Base-by-base conservation (phyloP, 306 rosid genomes). In the Trichosanthes cucumerina region DNA sequence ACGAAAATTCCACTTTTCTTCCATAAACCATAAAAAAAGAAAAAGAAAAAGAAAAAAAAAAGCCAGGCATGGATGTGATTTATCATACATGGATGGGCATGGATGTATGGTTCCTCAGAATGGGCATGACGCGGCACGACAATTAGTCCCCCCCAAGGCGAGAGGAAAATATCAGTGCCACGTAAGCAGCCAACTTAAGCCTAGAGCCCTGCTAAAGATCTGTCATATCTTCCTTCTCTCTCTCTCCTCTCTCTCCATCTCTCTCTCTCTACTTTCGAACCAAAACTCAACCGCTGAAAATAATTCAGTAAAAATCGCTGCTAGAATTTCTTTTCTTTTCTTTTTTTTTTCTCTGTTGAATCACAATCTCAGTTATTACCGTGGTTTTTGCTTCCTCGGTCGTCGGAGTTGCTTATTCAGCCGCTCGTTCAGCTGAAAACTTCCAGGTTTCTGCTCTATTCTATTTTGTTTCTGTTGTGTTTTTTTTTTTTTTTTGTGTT, bases 101-200 rank as follows among this genome's bases (percentile, higher is more conserved):
- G 57, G 9, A 47, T 31, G 57, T 24, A 73, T 49, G 44, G 44
- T 28, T 15, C 2, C 41, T 24, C 9, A 6, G 33, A 75, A 38
- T 39, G 44, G 68, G 31, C 58, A 68, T 49, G 82, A 44, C 79
- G 80, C 87, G 86, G 85, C 81, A 83, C 78, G 84, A 7, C 84
- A 72, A 24, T 8, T 13, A 76, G 70, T 71, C 79, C 80, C 33
- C 33, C 33, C 3, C 53, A 43, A 77, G 88, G 81, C 70, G 86
- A 84, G 91, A 71, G 92, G 89, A 91, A 92, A 93, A 89, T 93
- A 93, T 93, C 94, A 84, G 80, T 60, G 91, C 90, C 97, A 93
- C 97, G 97, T 91, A 85, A 18, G 72, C 86, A 78, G 57, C 66
- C 83, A 82, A 73, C 86, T 81, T 71, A 57, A n/a, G 77, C 89